Evolutionary conservation across 1,139 yeast genomes (phyloP), one percentile per base, ranked within the genome.

Genomic region (Zhuliangozyma blackwelliae): DNA sequence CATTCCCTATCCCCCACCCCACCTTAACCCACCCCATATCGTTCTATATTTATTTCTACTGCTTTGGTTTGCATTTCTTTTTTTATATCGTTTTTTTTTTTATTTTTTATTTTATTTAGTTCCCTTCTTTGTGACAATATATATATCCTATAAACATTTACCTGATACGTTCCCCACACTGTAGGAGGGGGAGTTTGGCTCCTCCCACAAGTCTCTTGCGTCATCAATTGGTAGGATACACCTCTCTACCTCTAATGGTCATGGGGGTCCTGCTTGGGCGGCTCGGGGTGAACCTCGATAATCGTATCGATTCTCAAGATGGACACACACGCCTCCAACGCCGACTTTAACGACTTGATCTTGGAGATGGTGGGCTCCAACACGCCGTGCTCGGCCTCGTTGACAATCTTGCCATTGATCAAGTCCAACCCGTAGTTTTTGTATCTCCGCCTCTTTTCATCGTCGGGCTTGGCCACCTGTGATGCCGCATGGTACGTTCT

Each of bases 261-360:
- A 55, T 83, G 92, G 36, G 94, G 95, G 53, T 85, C 94, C 65
- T 90, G 95, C 69, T 79, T 79, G 46, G 87, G 87, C 45, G 89
- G 95, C 55, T 92, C 98, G 25, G 98, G 98, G 51, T 90, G 94
- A 42, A 94, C 96, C 38, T 89, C 86, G 57, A 94, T 92, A 95
- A 92, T 89, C 39, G 98, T 94, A 63, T 94, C 99, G 55, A 94
- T 94, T 73, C 99, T 83, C 53, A 94, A 75, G 48, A 94, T 92
- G 29, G 98, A 96, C 61, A 94, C 82, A 65, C 98, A 92, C 3
- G 99, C 99, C 68, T 94, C 99, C 50, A 94, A 78, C 10, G 98
- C 97, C 41, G 94, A 82, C 65, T 94, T 90, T 58, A 94, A 77
- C 13, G 96, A 83, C 65, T 89, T 89, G 57, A 92, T 75, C 67